Evolutionary conservation across 768 basidiomycete genomes (phyloP).

Genomic region (Chalciporus pseudorubinellus): DNA sequence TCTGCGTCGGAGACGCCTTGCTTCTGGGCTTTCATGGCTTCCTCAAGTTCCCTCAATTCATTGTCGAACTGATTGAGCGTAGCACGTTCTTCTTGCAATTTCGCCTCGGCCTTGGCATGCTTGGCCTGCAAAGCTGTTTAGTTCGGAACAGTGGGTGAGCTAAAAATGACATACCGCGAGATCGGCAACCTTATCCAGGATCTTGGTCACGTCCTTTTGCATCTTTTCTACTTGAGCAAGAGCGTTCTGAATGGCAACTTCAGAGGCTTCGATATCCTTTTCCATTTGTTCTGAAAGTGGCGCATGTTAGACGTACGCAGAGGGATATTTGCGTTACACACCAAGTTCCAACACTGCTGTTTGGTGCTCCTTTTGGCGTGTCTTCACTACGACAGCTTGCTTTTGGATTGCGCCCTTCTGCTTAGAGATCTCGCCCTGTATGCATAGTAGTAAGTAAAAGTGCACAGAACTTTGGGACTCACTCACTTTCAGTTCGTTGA

Average conservation of each 20-base stretch:
- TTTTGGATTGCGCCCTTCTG: constrained; percentile 82
- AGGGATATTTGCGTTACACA: constrained; percentile 34
- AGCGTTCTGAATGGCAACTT: constrained; percentile 30
- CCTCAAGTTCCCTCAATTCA: constrained; percentile 82
- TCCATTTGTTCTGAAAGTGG: constrained; percentile 27
- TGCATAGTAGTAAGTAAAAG: not conserved
- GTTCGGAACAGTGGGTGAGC: not conserved
- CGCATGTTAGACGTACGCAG: not conserved
- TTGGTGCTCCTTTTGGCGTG: constrained; percentile 86
- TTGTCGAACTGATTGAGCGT: constrained; percentile 85
- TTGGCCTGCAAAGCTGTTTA: constrained; percentile 38
- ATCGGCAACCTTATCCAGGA: constrained; percentile 46
- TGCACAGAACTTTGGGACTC: not conserved
- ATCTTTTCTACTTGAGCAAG: constrained; percentile 49
- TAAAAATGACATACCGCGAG: constrained; percentile 17
- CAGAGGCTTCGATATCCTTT: constrained; percentile 26
- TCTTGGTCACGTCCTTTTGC: constrained; percentile 59
- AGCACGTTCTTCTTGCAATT: constrained; percentile 82
- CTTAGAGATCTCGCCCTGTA: constrained; percentile 65
- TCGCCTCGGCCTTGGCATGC: constrained; percentile 63
- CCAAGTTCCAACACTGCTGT: constrained; percentile 86
- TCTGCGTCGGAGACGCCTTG: constrained; percentile 65
- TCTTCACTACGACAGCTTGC: constrained; percentile 78
- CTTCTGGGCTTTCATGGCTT: constrained; percentile 80
- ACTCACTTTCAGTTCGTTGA: constrained; percentile 84